Evolutionary conservation across 345 rosid genomes (phyloP).

Genomic region (Kernera saxatilis): DNA sequence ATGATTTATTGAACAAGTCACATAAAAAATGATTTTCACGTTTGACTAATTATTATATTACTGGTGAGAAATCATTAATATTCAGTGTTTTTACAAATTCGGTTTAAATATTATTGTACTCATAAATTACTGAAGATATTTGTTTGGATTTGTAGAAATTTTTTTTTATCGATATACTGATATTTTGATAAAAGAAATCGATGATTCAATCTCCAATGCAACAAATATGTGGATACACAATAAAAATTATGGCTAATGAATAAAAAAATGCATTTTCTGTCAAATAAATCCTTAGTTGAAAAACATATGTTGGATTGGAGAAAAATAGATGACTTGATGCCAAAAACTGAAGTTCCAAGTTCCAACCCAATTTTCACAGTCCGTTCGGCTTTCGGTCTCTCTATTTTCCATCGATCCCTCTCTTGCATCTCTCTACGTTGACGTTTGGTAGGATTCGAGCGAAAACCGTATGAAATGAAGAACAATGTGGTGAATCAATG

Average conservation of each 20-base stretch:
- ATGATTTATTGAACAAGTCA: constrained; percentile 21
- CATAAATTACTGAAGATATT: too few species aligned
- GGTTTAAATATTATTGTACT: not conserved
- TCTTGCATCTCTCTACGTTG: too few species aligned
- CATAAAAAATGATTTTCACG: constrained; percentile 18
- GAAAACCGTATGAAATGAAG: too few species aligned
- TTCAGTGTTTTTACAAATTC: not conserved
- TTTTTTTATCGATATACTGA: not conserved
- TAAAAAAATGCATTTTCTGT: too few species aligned
- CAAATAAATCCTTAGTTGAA: too few species aligned
- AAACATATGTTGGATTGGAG: too few species aligned
- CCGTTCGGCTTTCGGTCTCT: too few species aligned
- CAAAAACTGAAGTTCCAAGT: not conserved
- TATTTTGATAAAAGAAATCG: not conserved
- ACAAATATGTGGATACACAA: not conserved
- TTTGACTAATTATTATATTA: constrained; percentile 31
- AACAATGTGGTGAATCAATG: too few species aligned
- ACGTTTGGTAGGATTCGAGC: too few species aligned
- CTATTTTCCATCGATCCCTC: too few species aligned
- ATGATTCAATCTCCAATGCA: not conserved
- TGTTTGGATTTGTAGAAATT: not conserved
- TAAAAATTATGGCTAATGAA: too few species aligned
- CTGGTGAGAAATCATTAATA: not conserved
- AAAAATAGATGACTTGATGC: too few species aligned
- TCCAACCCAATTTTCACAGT: not conserved